Percentiles rank a stretch among this genome's conserved stretches.
Evolutionary conservation across 2,329 filamentous ascomycete species (phyloP).

Genomic region (Talaromyces sp.): DNA sequence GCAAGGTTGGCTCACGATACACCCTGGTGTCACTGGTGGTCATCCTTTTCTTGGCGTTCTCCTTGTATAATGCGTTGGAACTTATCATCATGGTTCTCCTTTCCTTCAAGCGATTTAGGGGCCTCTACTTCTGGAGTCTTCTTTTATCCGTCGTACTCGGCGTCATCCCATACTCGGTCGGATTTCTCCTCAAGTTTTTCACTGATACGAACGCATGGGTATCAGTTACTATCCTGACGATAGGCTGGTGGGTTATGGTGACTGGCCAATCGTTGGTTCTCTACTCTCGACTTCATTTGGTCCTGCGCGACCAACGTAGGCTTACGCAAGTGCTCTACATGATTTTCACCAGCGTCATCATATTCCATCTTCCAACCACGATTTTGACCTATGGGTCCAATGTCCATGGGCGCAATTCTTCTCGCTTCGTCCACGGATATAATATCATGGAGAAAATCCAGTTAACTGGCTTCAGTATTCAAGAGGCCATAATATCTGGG

Average conservation of each 20-base stretch:
- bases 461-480: constrained; percentile 40
- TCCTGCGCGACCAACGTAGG: constrained; percentile 46
- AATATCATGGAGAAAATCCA: constrained; percentile 43
- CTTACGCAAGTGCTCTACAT: constrained; percentile 50
- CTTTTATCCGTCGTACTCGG: constrained; percentile 30
- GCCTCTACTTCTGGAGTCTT: constrained; percentile 41
- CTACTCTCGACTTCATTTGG: constrained; percentile 58
- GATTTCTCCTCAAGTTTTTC: constrained; percentile 40
- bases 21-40: constrained; percentile 1
- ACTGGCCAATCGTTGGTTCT: constrained; percentile 58
- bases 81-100: constrained; percentile 34
- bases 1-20: constrained; percentile 1
- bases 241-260: constrained; percentile 58
- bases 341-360: constrained; percentile 51
- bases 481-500: constrained; percentile 42
- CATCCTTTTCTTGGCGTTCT: constrained; percentile 30
- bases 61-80: constrained; percentile 45
- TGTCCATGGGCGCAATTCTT: constrained; percentile 14
- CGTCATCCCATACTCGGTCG: constrained; percentile 34
- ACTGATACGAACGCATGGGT: constrained; percentile 23
- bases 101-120: constrained; percentile 34
- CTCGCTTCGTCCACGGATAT: constrained; percentile 34
- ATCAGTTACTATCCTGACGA: constrained; percentile 38
- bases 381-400: constrained; percentile 49
- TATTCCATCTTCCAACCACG: constrained; percentile 51